These are phyloP conservation scores for Teunomyces atbi DNA, from an alignment of 805 yeast genomes.

Conservation along the genomic window DNA sequence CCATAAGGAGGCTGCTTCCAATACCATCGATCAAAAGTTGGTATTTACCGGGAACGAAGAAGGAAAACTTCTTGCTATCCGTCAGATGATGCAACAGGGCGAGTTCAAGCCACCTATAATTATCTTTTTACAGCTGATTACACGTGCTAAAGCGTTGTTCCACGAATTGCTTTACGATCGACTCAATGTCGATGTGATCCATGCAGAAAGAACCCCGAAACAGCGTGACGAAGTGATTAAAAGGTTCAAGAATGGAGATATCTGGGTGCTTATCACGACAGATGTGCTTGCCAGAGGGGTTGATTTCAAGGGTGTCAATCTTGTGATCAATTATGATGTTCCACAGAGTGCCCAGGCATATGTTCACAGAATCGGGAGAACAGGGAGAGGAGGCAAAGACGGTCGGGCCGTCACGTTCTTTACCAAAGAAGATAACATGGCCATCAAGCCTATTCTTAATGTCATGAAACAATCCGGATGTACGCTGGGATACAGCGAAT, in stretches of 20 bases:
- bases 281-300: slow-evolving; percentile 96
- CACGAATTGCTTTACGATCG: slow-evolving; percentile 91
- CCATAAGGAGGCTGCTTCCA: slow-evolving; percentile 89
- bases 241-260: slow-evolving; percentile 81
- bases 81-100: slow-evolving; percentile 82
- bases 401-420: slow-evolving; percentile 92
- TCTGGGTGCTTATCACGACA: slow-evolving; percentile 96
- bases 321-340: slow-evolving; percentile 94
- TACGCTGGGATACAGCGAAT: slow-evolving; percentile 57
- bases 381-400: slow-evolving; percentile 88
- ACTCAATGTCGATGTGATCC: slow-evolving; percentile 91
- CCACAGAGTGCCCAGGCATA: slow-evolving; percentile 93
- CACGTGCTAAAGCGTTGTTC: slow-evolving; percentile 91
- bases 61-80: slow-evolving; percentile 88
- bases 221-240: slow-evolving; percentile 86
- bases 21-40: slow-evolving; percentile 76
- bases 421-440: slow-evolving; percentile 80
- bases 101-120: slow-evolving; percentile 91
- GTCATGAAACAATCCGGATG: slow-evolving; percentile 94
- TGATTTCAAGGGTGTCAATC: slow-evolving; percentile 91
- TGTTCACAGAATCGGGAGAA: slow-evolving; percentile 97
- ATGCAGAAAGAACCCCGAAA: slow-evolving; percentile 85
- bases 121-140: slow-evolving; percentile 86
- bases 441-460: slow-evolving; percentile 80
- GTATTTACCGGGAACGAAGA: slow-evolving; percentile 90